These are phyloP conservation scores for Coemansia sp. DNA, from an alignment of 192 early-diverging fungal genomes.

Conservation along the genomic window DNA sequence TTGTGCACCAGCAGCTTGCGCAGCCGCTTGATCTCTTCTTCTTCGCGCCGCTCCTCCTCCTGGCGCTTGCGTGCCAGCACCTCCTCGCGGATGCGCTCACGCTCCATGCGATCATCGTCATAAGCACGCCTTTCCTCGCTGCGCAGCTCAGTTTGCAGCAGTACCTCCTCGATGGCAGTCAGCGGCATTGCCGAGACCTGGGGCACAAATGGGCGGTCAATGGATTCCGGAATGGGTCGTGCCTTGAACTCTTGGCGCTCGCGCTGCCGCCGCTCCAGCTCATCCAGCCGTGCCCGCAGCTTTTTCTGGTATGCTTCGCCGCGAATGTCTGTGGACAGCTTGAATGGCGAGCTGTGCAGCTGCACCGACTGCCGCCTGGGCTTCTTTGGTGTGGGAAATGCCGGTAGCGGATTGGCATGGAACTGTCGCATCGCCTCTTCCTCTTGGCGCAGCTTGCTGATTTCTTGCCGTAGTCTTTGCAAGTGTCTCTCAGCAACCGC, in stretches of 20 bases:
- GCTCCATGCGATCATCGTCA: slow-evolving; percentile 57
- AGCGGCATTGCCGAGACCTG: slow-evolving; percentile 51
- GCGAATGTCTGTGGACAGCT: slow-evolving; percentile 57
- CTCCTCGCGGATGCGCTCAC: slow-evolving; percentile 57
- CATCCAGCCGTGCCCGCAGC: slow-evolving; percentile 48
- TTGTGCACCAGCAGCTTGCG: slow-evolving; percentile 58
- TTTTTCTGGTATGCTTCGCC: slow-evolving; percentile 49
- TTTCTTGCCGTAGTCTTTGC: slow-evolving; percentile 56
- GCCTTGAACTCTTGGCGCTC: slow-evolving; percentile 57
- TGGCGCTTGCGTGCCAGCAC: slow-evolving; percentile 53
- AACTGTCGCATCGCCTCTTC: slow-evolving; percentile 52
- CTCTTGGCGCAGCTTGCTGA: slow-evolving; percentile 50
- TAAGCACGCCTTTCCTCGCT: slow-evolving; percentile 65
- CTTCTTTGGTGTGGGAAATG: slow-evolving; percentile 54
- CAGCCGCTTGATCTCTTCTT: slow-evolving; percentile 56
- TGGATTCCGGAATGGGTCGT: slow-evolving; percentile 52
- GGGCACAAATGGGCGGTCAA: slow-evolving; percentile 62
- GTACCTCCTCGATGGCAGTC: slow-evolving; percentile 44
- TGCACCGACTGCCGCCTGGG: slow-evolving; percentile 30
- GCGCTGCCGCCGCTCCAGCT: slow-evolving; percentile 42
- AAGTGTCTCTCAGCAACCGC: slow-evolving; percentile 56
- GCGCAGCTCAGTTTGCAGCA: slow-evolving; percentile 58
- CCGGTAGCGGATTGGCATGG: slow-evolving; percentile 57
- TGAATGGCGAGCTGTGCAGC: slow-evolving; percentile 60
- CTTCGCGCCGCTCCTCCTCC: slow-evolving; percentile 56